Evolutionary conservation across 2,329 filamentous ascomycete species (phyloP).

Genomic region (Calonectria crousiana): DNA sequence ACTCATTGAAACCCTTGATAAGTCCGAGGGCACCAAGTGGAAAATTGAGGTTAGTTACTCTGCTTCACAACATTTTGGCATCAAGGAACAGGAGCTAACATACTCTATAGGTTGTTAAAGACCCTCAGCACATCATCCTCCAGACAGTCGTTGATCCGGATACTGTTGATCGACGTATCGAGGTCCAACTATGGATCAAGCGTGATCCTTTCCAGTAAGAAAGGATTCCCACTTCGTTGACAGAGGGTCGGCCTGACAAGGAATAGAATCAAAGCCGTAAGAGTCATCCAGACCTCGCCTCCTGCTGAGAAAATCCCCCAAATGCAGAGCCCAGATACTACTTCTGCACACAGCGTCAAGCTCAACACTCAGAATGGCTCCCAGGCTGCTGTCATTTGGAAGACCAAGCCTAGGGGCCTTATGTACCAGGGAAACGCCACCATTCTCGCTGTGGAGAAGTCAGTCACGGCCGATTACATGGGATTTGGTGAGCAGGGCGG

Average conservation of each 20-base stretch:
- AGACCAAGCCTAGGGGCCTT: neutral
- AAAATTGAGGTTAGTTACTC: neutral
- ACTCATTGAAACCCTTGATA: neutral
- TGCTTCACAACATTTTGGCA: neutral
- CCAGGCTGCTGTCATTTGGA: neutral
- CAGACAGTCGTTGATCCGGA: neutral
- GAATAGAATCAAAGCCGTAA: neutral
- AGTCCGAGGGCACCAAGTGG: neutral
- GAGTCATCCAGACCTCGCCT: neutral
- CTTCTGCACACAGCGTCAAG: neutral
- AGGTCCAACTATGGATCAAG: neutral
- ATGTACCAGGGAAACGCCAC: neutral
- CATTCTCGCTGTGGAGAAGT: neutral
- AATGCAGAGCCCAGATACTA: neutral
- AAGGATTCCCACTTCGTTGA: neutral
- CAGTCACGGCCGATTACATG: conserved; percentile 8
- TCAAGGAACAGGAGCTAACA: neutral
- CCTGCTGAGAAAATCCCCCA: neutral
- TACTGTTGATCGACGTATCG: neutral
- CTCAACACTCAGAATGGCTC: neutral
- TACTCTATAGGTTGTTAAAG: neutral
- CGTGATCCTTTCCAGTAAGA: neutral
- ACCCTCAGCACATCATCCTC: neutral
- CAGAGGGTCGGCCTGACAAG: neutral
- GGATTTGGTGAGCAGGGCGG: conserved; percentile 19